Evolutionary conservation across 2,329 filamentous ascomycete genomes (phyloP).

Genomic region (Cytospora leucostoma): DNA sequence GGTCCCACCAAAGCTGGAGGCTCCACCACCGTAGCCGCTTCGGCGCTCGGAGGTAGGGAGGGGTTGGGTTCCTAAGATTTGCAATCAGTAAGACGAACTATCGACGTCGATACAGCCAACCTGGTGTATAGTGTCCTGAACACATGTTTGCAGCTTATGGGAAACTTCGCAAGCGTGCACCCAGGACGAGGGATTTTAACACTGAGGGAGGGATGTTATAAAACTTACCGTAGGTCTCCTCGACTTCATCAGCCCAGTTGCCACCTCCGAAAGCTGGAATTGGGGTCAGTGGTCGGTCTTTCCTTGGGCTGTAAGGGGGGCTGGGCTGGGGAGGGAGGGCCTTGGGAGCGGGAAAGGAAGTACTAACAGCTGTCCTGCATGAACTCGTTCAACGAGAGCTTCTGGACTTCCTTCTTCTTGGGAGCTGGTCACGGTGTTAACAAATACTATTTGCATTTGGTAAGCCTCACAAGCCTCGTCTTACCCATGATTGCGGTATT

Average conservation of each 20-base stretch:
- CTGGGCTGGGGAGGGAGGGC: slow-evolving; percentile 32
- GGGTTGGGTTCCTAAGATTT: slow-evolving; percentile 55
- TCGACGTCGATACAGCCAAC: too few relatives aligned
- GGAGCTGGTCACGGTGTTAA: slow-evolving; percentile 68
- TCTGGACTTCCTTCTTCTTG: slow-evolving; percentile 90
- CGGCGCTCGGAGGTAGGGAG: slow-evolving; percentile 54
- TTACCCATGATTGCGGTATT: slow-evolving; percentile 63
- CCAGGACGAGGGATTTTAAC: slow-evolving; percentile 8
- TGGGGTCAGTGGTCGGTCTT: slow-evolving; percentile 32
- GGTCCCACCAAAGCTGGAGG: slow-evolving; percentile 27
- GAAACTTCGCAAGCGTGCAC: not conserved
- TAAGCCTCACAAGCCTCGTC: slow-evolving; percentile 27
- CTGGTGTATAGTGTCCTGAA: not conserved
- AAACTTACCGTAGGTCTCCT: slow-evolving; percentile 77
- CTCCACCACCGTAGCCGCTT: slow-evolving; percentile 35
- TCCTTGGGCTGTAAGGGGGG: slow-evolving; percentile 32
- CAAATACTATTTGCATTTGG: slow-evolving; percentile 31
- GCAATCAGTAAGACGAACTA: slow-evolving; percentile 17
- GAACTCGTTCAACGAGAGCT: slow-evolving; percentile 97
- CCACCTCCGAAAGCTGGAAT: slow-evolving; percentile 51
- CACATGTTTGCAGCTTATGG: not conserved
- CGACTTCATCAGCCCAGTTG: slow-evolving; percentile 99
- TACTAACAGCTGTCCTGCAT: slow-evolving; percentile 84
- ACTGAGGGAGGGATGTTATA: slow-evolving; percentile 17
- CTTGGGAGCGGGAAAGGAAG: slow-evolving; percentile 28